A percentile compares a stretch with the other conserved stretches of the same genome.
Evolutionary conservation across 345 rosid genomes (phyloP).

Genomic region (Brassica cretica): DNA sequence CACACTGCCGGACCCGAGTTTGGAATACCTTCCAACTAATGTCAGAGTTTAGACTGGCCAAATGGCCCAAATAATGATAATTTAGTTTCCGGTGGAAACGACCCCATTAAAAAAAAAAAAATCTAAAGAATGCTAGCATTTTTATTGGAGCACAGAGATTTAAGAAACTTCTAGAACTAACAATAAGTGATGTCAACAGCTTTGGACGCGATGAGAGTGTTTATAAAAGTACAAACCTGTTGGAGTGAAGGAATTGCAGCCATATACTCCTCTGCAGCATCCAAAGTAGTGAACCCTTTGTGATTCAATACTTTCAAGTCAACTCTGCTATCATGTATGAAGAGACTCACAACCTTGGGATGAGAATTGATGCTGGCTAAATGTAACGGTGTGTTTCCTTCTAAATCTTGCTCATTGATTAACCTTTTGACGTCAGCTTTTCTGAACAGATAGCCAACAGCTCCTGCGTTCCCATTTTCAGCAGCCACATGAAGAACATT

Average conservation of each 20-base stretch:
- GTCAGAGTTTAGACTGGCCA: too few relatives aligned
- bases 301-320: constrained; percentile 21
- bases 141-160: too few relatives aligned
- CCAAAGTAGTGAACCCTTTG: constrained; percentile 24
- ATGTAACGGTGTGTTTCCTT: constrained; percentile 37
- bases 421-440: constrained; percentile 12
- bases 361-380: constrained; percentile 25
- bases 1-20: too few relatives aligned
- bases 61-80: too few relatives aligned
- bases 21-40: too few relatives aligned
- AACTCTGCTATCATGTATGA: constrained; percentile 25
- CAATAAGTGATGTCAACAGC: not conserved
- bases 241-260: constrained; percentile 15
- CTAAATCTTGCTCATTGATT: constrained; percentile 24
- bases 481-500: constrained; percentile 33
- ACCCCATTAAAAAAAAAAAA: too few relatives aligned
- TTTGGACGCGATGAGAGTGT: not conserved
- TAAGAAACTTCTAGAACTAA: too few relatives aligned
- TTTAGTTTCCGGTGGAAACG: too few relatives aligned
- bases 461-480: constrained; percentile 10
- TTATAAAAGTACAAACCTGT: constrained; percentile 5
- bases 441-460: constrained; percentile 14
- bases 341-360: constrained; percentile 30
- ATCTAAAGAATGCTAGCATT: too few relatives aligned
- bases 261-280: constrained; percentile 19